Evolutionary conservation across 192 early-diverging fungal genomes (phyloP).

Genomic region (Backusella tarrabulga): DNA sequence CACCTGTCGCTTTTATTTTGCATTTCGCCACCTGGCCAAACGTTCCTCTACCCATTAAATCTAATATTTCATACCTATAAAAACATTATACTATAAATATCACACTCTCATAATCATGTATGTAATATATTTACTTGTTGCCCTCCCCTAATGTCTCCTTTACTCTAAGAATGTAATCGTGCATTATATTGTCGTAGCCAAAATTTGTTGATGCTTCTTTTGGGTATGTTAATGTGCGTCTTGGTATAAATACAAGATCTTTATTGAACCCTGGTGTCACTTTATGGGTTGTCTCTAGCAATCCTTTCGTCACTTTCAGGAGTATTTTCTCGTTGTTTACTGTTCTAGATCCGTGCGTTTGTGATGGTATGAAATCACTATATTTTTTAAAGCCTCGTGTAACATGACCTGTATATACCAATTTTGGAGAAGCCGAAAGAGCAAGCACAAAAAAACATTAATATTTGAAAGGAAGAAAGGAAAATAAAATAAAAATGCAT

Average conservation of each 20-base stretch:
- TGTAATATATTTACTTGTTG: constrained; percentile 54
- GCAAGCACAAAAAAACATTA: background rate
- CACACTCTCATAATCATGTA: background rate
- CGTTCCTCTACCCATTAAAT: constrained; percentile 95
- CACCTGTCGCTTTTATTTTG: constrained; percentile 83
- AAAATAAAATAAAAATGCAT: background rate
- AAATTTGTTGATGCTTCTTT: constrained; percentile 88
- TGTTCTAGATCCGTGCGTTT: background rate
- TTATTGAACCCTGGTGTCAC: constrained; percentile 81
- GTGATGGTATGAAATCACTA: background rate
- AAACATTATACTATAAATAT: background rate
- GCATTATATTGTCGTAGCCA: constrained; percentile 91
- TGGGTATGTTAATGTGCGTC: constrained; percentile 90
- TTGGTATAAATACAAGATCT: constrained; percentile 74
- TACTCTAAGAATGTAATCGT: constrained; percentile 95
- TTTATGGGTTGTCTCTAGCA: constrained; percentile 54
- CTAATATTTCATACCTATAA: constrained; percentile 80
- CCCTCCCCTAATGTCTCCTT: constrained; percentile 86
- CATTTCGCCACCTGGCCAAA: constrained; percentile 99
- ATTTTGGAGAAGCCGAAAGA: background rate
- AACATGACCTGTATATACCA: background rate
- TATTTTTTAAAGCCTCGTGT: constrained; percentile 9
- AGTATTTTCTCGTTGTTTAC: background rate
- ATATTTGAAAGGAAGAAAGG: background rate
- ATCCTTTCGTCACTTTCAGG: background rate